Base-by-base conservation (phyloP, 2,329 filamentous ascomycete species). In the Fusarium compactum region DNA sequence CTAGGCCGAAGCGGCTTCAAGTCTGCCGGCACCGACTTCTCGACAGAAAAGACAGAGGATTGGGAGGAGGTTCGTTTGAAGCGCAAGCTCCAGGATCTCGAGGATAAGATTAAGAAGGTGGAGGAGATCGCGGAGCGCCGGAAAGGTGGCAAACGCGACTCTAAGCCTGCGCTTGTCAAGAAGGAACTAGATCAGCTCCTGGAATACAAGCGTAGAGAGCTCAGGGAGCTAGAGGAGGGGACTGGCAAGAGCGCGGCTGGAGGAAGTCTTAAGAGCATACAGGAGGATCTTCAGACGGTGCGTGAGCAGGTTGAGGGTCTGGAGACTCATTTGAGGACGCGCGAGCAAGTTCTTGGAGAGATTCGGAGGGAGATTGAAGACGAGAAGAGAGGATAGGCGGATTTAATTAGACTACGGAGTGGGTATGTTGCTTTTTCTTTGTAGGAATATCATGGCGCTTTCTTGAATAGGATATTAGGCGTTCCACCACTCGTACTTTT, bases 31-130 rank as follows among this genome's bases (percentile, higher is more conserved):
- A 99, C 96, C 3, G 95, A 99, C 82, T 98, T 98, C 79, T 92
- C 90, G 62, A 86, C 88, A 40, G 92, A 93, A 69, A 93, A 94
- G 78, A 92, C 92, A 65, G 95, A 97, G 76, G 96, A 99, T 79
- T 98, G 96, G 94, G 96, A 99, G 81, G 96, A 98, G 81, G 96
- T 98, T 46, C 89, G 95, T 57, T 86, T 99, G 71, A 95, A 97
- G 86, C 95, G 96, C 78, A 94, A 98, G 81, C 88, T 99, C 32
- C 87, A 90, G 25, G 95, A 98, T 74, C 84, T 99, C 29, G 95
- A 99, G 76, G 87, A 91, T 60, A 97, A 97, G 84, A 91, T 98
- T 67, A 89, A 91, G 38, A 91, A 92, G 62, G 91, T 97, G 3
- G 94, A 97, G 81, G 87, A 90, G 61, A 89, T 90, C 45, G 90